Conservation (phyloP, 228 moss, liverwort and hornwort species). For the Sphagnum fallax region DNA sequence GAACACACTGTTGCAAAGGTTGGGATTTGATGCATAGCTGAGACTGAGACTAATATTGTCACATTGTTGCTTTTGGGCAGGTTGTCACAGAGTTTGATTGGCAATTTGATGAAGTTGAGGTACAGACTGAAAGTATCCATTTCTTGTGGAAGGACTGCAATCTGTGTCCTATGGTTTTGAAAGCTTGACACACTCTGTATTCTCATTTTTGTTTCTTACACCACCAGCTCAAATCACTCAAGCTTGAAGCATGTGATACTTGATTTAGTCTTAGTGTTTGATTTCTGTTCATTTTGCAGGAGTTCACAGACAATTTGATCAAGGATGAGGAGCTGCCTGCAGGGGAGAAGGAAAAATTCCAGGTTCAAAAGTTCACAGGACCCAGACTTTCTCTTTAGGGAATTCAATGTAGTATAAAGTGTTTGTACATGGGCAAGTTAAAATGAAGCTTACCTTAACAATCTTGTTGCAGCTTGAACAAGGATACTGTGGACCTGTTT, state of each 20-base stretch:
- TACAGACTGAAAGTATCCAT: constrained; percentile 5
- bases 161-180: neutral
- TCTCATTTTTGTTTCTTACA: neutral
- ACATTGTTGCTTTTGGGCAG: constrained; percentile 6
- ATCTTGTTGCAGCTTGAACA: too few species aligned
- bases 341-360: constrained; percentile 63
- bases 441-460: neutral
- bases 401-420: neutral
- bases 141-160: neutral
- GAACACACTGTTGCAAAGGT: too few species aligned
- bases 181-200: neutral
- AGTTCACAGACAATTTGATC: constrained; percentile 46
- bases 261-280: neutral
- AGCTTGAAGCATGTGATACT: too few species aligned
- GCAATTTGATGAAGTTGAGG: constrained; percentile 69
- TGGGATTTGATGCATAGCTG: too few species aligned
- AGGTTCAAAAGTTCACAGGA: constrained; percentile 16
- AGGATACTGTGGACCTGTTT: neutral
- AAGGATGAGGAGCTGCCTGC: constrained; percentile 58
- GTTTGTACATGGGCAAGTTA: neutral
- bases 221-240: neutral
- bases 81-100: constrained; percentile 77
- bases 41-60: neutral
- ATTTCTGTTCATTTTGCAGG: constrained; percentile 17
- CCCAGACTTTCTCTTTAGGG: neutral